Conservation (phyloP, 352 stramenopile genomes). For the Globisporangium irregulare region DNA sequence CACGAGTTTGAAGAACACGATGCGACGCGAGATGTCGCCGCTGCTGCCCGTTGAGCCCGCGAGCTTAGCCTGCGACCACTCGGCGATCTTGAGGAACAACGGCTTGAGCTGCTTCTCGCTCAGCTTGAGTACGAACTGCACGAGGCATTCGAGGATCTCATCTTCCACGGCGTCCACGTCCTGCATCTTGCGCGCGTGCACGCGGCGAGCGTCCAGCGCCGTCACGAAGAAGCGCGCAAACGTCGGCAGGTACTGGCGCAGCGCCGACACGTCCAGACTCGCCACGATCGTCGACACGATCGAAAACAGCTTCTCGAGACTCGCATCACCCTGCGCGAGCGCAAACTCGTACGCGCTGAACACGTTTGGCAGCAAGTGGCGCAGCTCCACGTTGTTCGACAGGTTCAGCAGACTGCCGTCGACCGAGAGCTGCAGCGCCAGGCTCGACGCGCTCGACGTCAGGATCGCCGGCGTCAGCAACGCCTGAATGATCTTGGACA, state of each 20-base stretch:
- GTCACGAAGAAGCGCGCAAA: constrained; percentile 85
- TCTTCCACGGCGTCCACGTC: constrained; percentile 74
- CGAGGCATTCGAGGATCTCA: constrained; percentile 67
- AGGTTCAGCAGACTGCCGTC: constrained; percentile 67
- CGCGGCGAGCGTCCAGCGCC: constrained; percentile 66
- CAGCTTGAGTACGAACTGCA: constrained; percentile 83
- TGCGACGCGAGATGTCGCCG: constrained; percentile 48
- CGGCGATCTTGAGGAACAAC: constrained; percentile 80
- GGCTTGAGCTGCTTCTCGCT: constrained; percentile 90
- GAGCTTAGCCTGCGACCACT: constrained; percentile 65
- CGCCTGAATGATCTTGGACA: constrained; percentile 56
- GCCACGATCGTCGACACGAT: constrained; percentile 67
- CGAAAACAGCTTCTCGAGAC: constrained; percentile 65
- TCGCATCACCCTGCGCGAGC: constrained; percentile 46
- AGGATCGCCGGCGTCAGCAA: constrained; percentile 57
- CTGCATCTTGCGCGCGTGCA: constrained; percentile 51
- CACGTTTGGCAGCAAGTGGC: constrained; percentile 67
- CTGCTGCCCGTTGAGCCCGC: constrained; percentile 10
- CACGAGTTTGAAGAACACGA: constrained; percentile 82
- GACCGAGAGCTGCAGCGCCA: constrained; percentile 48
- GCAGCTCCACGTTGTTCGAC: constrained; percentile 68
- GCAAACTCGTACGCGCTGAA: constrained; percentile 70
- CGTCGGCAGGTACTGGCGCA: constrained; percentile 67
- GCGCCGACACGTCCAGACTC: constrained; percentile 37
- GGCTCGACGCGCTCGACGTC: constrained; percentile 24